Evolutionary conservation across 1,139 yeast species (phyloP).

Genomic region (Pichia sp.): DNA sequence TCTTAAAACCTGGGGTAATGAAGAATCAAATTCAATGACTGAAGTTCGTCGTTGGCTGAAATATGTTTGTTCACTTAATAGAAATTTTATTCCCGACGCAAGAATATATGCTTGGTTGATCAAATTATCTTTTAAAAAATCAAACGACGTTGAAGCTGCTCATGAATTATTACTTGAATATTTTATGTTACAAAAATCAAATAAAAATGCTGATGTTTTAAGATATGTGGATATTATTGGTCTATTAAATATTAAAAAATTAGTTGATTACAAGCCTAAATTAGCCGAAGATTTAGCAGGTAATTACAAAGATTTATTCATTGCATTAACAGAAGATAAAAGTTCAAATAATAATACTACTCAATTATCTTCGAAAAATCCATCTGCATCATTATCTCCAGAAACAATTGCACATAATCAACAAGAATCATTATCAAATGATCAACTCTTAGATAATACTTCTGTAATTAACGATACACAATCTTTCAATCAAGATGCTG

Average conservation of each 20-base stretch:
- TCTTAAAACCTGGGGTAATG: slow-evolving; percentile 38
- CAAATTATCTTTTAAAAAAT: slow-evolving; percentile 23
- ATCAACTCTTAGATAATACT: not conserved
- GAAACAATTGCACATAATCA: slow-evolving; percentile 1
- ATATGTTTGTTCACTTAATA: slow-evolving; percentile 16
- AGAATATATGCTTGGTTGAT: slow-evolving; percentile 29
- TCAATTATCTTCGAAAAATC: not conserved
- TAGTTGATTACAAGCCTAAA: slow-evolving; percentile 31
- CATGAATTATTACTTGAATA: slow-evolving; percentile 20
- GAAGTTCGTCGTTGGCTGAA: slow-evolving; percentile 25
- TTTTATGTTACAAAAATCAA: slow-evolving; percentile 13
- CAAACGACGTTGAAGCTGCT: slow-evolving; percentile 15
- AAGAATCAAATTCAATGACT: slow-evolving; percentile 26
- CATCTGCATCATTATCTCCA: not conserved
- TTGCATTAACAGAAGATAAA: slow-evolving; percentile 15
- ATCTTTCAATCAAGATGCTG: not conserved
- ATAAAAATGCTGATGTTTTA: slow-evolving; percentile 38
- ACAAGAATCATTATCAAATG: not conserved
- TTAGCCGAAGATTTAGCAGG: slow-evolving; percentile 32
- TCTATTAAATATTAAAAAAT: slow-evolving; percentile 47
- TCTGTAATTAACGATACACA: not conserved
- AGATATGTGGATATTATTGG: slow-evolving; percentile 66
- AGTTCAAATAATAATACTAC: not conserved
- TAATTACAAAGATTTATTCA: slow-evolving; percentile 33
- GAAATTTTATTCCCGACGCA: slow-evolving; percentile 21